These are phyloP conservation scores for Rhodotorula sp. DNA, from an alignment of 1,284 basidiomycete genomes.

Conservation along the genomic window DNA sequence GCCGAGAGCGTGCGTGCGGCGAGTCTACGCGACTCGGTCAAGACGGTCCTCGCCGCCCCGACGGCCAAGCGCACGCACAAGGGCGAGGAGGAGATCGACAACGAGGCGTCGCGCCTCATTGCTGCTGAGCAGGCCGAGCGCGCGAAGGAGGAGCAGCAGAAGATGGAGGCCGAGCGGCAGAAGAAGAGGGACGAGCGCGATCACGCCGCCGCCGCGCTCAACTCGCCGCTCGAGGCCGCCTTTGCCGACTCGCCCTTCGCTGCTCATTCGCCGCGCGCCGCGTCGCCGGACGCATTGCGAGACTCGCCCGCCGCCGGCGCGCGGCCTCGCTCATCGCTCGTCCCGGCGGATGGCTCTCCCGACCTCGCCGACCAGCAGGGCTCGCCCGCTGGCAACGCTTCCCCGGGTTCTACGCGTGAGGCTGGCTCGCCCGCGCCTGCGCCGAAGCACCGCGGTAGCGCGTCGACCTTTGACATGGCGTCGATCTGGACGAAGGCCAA, in stretches of 20 bases:
- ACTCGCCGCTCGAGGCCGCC: background rate
- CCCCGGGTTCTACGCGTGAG: background rate
- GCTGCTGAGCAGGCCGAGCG: slow-evolving; percentile 26
- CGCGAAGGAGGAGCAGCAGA: slow-evolving; percentile 18
- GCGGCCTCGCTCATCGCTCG: slow-evolving; percentile 1
- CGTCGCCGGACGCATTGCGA: slow-evolving; percentile 5
- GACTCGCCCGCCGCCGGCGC: slow-evolving; percentile 8
- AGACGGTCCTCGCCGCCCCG: slow-evolving; percentile 67
- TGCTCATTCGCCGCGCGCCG: background rate
- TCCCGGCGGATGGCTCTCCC: background rate
- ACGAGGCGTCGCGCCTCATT: slow-evolving; percentile 51
- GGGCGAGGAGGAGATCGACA: slow-evolving; percentile 81
- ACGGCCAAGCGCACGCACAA: slow-evolving; percentile 86
- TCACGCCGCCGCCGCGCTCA: background rate
- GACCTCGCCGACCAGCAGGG: background rate
- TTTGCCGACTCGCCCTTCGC: slow-evolving; percentile 17
- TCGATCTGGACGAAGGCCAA: slow-evolving; percentile 42
- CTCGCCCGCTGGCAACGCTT: background rate
- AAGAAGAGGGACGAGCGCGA: slow-evolving; percentile 19
- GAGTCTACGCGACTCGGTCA: slow-evolving; percentile 75
- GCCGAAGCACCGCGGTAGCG: slow-evolving; percentile 19
- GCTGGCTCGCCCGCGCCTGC: slow-evolving; percentile 6
- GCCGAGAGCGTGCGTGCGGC: slow-evolving; percentile 77
- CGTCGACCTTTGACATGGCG: slow-evolving; percentile 39
- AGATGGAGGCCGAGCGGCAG: slow-evolving; percentile 19